Evolutionary conservation across 805 yeast species (phyloP), one percentile per base, ranked within the genome.

Genomic region (Teunomyces atbi): DNA sequence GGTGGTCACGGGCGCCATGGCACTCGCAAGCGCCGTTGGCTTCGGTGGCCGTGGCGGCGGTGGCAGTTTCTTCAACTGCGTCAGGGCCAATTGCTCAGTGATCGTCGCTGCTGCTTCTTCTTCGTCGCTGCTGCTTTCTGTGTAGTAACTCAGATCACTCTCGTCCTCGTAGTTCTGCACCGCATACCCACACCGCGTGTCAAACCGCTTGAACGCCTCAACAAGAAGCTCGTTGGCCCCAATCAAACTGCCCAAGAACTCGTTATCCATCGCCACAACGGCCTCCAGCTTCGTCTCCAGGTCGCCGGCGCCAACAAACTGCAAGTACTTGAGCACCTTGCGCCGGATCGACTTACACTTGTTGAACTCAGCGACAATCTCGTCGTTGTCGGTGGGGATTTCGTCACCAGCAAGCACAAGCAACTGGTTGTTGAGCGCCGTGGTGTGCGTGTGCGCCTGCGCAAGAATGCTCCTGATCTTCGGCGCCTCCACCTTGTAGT

Each of bases 141-240:
- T 73, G 10, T 75, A 74, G 45, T 74, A 80, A n/a, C 44, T 41
- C 26, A 68, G 76, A 10, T 50, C 50, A 13, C 57, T 52, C 7
- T 52, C 53, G 7, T 45, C 50, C 13, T 61, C 67, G 13, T 66
- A 65, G 38, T 61, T 64, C 35, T 60, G 58, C 3, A 45, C 62
- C 4, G 66, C 57, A 48, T 65, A 67, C 1, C 76, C 77, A 64
- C 69, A 71, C 64, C 64, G 58, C 41, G 76, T 75, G 48, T 91
- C 96, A 61, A 81, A 91, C 44, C 72, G 66, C 55, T 82, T 80
- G 56, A 94, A 75, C 0, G 90, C 84, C 3, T 71, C 70, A 5
- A 94, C 95, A 50, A 94, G 76, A 61, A 89, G 91, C 57, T 94
- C 99, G 61, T 94, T 94, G 38, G 97, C 95, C 55, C 81, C 84